Conservation (phyloP, 2,329 filamentous ascomycete genomes). For the Aspergillus udagawae region DNA sequence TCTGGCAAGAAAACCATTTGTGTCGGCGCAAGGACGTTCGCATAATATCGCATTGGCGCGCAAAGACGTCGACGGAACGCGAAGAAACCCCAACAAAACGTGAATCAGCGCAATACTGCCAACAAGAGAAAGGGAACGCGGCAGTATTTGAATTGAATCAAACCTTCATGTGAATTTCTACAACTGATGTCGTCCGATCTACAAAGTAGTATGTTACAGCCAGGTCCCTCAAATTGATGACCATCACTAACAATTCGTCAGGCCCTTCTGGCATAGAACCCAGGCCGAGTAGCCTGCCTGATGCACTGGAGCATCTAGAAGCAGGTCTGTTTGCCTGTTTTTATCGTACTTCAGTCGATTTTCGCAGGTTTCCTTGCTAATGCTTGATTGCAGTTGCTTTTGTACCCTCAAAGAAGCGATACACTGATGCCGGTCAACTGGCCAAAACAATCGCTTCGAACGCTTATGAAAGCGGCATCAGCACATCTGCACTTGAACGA, state of each 20-base stretch:
- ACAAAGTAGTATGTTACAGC: neutral
- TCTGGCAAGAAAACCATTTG: neutral
- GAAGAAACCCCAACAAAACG: neutral
- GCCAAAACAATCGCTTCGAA: slow-evolving; percentile 61
- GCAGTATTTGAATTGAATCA: neutral
- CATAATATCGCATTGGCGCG: neutral
- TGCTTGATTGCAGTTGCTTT: slow-evolving; percentile 28
- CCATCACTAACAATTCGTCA: neutral
- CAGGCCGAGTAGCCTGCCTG: slow-evolving; percentile 23
- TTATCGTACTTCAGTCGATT: neutral
- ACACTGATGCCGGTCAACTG: slow-evolving; percentile 57
- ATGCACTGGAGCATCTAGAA: slow-evolving; percentile 36
- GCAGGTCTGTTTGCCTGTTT: slow-evolving; percentile 24
- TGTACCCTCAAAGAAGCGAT: slow-evolving; percentile 62
- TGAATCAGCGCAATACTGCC: neutral
- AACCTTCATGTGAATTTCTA: too few relatives aligned
- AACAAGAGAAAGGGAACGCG: neutral
- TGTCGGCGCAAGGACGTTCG: neutral
- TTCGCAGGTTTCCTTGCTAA: neutral
- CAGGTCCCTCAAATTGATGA: neutral
- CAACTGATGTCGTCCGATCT: neutral
- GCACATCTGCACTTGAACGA: slow-evolving; percentile 55
- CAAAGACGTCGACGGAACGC: neutral
- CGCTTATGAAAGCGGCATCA: slow-evolving; percentile 66
- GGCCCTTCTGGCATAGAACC: slow-evolving; percentile 6